Evolutionary conservation across 352 stramenopile genomes (phyloP).

Genomic region (Phytophthora sojae): DNA sequence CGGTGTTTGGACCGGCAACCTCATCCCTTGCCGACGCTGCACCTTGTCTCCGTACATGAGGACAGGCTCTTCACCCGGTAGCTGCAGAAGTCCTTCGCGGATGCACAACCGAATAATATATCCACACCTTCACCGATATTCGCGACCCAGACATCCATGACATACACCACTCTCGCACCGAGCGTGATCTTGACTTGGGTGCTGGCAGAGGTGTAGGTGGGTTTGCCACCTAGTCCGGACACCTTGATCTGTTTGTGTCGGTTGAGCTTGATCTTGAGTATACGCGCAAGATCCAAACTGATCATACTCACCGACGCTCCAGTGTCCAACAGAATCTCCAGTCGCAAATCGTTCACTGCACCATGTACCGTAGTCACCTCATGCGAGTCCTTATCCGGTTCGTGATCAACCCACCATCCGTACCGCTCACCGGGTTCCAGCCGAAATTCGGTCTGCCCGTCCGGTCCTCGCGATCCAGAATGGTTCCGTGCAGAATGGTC

Average conservation of each 20-base stretch:
- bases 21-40: not conserved
- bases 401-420: not conserved
- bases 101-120: not conserved
- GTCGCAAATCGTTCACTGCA: not conserved
- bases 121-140: slow-evolving; percentile 5
- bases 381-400: not conserved
- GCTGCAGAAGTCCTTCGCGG: not conserved
- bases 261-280: slow-evolving; percentile 2
- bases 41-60: not conserved
- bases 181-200: slow-evolving; percentile 10
- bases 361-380: not conserved
- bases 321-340: slow-evolving; percentile 2
- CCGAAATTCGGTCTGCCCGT: not conserved
- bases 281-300: slow-evolving; percentile 15
- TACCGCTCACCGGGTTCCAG: not conserved
- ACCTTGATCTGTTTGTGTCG: slow-evolving; percentile 2
- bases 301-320: slow-evolving; percentile 6
- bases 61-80: not conserved
- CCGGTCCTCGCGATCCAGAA: not conserved
- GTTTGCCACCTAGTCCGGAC: not conserved
- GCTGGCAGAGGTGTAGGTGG: slow-evolving; percentile 1
- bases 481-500: not conserved
- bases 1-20: not conserved
- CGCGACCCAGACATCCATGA: not conserved
- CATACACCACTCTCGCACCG: not conserved